Base-by-base conservation (phyloP, 208 protist species). In the Herpetomonas muscarum region DNA sequence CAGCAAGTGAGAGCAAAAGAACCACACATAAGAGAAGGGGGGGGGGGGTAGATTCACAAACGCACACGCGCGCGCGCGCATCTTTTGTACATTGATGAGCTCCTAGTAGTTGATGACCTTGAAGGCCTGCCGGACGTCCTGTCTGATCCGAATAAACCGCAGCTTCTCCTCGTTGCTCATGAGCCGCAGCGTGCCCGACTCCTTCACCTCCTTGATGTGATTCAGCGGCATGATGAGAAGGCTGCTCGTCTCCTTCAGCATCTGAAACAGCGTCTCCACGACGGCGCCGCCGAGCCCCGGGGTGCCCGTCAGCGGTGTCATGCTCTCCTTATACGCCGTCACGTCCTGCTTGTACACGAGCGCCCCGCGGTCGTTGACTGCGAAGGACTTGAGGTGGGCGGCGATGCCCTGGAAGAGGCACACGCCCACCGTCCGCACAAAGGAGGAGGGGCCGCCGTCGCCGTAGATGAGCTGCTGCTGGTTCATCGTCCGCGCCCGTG, bases 281-380 rank as follows among this genome's bases (percentile, higher is more conserved):
- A 94, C 84, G 13, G 81, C 84, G 1, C 81, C 81, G 34, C 80
- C 85, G 26, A 92, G 81, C 0, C 83, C 84, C n/a, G 84, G 76
- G 12, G 76, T 80, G 26, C 59, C 70, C 10, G 74, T 85, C 42
- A 94, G 64, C 19, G 87, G 87, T 9, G 46, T 50, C 84, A 94
- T 86, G 13, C 79, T 76, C 66, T 90, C 84, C 67, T 81, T 85
- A 68, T 92, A 94, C 26, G 83, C 87, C 17, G 81, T 94, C 26
- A 94, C 85, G 46, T 94, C 87, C 47, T 92, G 87, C 68, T 94
- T 94, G 62, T 92, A 94, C 26, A 94, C 69, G 32, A 94, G 57
- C 28, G 81, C 81, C 3, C 87, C 87, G 19, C 77, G 70, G 50
- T 92, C 81, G 36, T 81, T 91, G 29, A 74, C 83, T 4, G 46